Evolutionary conservation across 2,329 filamentous ascomycete genomes (phyloP).

Genomic region (Trichophyton simii): DNA sequence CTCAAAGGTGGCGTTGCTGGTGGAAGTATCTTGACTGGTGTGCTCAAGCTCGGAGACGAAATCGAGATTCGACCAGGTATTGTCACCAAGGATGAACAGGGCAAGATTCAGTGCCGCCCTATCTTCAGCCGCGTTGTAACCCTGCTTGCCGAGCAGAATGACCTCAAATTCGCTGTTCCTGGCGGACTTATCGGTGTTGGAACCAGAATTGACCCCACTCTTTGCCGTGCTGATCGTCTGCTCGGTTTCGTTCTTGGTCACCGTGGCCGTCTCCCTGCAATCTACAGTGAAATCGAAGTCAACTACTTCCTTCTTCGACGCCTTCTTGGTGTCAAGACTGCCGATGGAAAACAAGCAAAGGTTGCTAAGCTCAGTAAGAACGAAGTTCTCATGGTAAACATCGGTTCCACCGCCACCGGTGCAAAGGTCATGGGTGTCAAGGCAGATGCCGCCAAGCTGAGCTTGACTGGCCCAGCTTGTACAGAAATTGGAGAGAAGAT

Average conservation of each 20-base stretch:
- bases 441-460: constrained; percentile 92
- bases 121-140: constrained; percentile 94
- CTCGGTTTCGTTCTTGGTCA: constrained; percentile 96
- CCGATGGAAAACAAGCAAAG: constrained; percentile 98
- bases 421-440: constrained; percentile 96
- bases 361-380: constrained; percentile 97
- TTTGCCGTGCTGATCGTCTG: constrained; percentile 96
- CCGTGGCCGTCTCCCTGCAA: constrained; percentile 83
- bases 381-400: constrained; percentile 99
- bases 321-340: constrained; percentile 90
- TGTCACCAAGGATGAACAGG: constrained; percentile 85
- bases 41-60: constrained; percentile 92
- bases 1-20: constrained; percentile 97
- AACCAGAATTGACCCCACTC: constrained; percentile 90
- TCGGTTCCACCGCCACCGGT: constrained; percentile 91
- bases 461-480: constrained; percentile 85
- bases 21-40: constrained; percentile 91
- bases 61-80: constrained; percentile 99
- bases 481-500: constrained; percentile 98
- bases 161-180: constrained; percentile 94
- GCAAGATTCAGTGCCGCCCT: constrained; percentile 88
- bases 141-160: constrained; percentile 94
- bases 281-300: constrained; percentile 96
- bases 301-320: constrained; percentile 97
- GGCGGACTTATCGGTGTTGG: constrained; percentile 97